Percentiles rank a stretch among this genome's conserved stretches.
phyloP scores from a whole-genome alignment of 1,284 basidiomycete genomes.

The Fistulina hepatica region DNA sequence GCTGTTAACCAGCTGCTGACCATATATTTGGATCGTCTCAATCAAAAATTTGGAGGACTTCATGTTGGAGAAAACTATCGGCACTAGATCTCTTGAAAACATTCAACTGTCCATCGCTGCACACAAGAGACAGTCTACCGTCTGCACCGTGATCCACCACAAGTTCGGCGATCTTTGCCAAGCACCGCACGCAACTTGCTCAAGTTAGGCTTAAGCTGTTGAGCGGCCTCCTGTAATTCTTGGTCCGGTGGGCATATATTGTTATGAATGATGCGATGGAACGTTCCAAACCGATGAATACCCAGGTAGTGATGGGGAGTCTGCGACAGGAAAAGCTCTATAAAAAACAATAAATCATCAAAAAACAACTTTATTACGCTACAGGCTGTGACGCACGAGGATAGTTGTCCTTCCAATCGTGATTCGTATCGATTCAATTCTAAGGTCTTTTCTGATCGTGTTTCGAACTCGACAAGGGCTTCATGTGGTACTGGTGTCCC shows the following conservation, averaged over 20 bases:
- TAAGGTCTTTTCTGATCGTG: constrained; percentile 30
- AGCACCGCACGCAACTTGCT: constrained; percentile 29
- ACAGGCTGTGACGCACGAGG: too few relatives aligned
- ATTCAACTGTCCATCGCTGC: constrained; percentile 28
- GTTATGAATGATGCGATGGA: constrained; percentile 30
- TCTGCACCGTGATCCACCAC: constrained; percentile 33
- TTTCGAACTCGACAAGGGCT: constrained; percentile 37
- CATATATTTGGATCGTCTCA: too few relatives aligned
- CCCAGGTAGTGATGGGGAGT: constrained; percentile 41
- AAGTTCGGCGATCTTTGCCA: constrained; percentile 31
- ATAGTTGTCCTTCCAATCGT: constrained; percentile 37
- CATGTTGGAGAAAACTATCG: too few relatives aligned
- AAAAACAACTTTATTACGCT: too few relatives aligned
- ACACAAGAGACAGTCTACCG: constrained; percentile 37
- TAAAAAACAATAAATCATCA: too few relatives aligned
- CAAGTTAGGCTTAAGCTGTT: constrained; percentile 23
- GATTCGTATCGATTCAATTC: constrained; percentile 20
- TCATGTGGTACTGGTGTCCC: constrained; percentile 32
- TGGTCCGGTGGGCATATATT: constrained; percentile 29
- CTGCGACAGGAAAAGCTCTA: constrained; percentile 47
- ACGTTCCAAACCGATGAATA: constrained; percentile 37
- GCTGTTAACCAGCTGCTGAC: too few relatives aligned
- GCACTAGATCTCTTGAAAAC: too few relatives aligned
- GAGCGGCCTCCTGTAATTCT: constrained; percentile 23
- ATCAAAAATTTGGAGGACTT: too few relatives aligned